These are phyloP conservation scores for Penicillium dipodomyicola DNA, from an alignment of 495 filamentous ascomycete genomes.

Conservation along the genomic window DNA sequence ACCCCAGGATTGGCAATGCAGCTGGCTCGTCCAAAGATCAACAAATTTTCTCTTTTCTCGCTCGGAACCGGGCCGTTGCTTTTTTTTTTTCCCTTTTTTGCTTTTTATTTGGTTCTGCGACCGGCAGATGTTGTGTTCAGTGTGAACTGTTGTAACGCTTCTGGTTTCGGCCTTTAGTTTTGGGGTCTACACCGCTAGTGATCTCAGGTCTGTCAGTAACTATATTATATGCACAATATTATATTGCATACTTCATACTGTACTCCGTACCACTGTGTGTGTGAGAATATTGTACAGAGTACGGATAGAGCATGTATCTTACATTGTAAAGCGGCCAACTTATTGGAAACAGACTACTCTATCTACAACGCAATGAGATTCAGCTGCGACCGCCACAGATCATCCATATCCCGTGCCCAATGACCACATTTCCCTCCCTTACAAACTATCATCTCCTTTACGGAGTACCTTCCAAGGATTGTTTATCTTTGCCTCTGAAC, in stretches of 20 bases:
- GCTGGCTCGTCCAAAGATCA: constrained; percentile 6
- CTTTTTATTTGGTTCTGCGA: neutral
- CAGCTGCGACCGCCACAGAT: constrained; percentile 9
- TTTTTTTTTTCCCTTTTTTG: neutral
- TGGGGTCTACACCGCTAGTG: constrained; percentile 14
- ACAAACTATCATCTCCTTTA: neutral
- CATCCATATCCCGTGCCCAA: constrained; percentile 5
- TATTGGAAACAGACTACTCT: constrained; percentile 1
- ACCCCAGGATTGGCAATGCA: constrained; percentile 18
- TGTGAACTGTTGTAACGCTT: neutral
- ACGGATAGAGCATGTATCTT: neutral
- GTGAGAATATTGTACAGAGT: neutral
- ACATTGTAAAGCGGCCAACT: neutral
- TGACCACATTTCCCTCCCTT: neutral
- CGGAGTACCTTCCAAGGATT: too few relatives aligned
- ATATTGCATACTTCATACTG: neutral
- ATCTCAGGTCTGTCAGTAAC: constrained; percentile 1
- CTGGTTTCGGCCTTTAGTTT: constrained; percentile 1
- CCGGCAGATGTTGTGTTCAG: neutral
- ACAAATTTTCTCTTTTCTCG: neutral
- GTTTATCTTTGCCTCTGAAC: constrained; percentile 5
- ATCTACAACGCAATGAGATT: neutral
- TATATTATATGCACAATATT: neutral
- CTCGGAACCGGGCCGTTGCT: constrained; percentile 4
- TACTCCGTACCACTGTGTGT: neutral